A percentile compares a stretch with the other conserved stretches of the same genome.
phyloP scores from a whole-genome alignment of 805 yeast species.

The Metschnikowia orientalis region DNA sequence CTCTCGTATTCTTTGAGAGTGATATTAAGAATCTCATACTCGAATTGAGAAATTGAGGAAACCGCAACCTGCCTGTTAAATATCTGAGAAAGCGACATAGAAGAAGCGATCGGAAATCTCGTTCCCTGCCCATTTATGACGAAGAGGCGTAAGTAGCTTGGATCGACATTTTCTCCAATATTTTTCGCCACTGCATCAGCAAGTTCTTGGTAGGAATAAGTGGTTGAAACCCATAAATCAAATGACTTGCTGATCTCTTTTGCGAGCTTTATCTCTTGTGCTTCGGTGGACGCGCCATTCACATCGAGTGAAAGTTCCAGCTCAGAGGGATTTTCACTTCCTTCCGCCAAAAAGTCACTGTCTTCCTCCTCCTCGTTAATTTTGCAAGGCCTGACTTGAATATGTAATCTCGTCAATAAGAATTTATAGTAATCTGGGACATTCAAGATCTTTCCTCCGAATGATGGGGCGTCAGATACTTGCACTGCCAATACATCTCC shows the following conservation, averaged over 20 bases:
- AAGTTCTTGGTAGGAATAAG: constrained; percentile 54
- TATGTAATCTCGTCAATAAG: constrained; percentile 56
- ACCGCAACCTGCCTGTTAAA: constrained; percentile 43
- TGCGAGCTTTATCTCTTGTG: constrained; percentile 18
- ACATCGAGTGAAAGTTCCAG: constrained; percentile 13
- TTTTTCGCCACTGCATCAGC: constrained; percentile 55
- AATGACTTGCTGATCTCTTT: constrained; percentile 28
- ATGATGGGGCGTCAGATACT: constrained; percentile 20
- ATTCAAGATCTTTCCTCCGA: constrained; percentile 19
- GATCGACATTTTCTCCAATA: constrained; percentile 45
- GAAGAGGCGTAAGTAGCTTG: constrained; percentile 62
- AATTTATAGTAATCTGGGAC: constrained; percentile 49
- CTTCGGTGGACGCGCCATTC: constrained; percentile 15
- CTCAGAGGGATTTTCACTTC: constrained; percentile 8
- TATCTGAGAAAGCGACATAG: constrained; percentile 34
- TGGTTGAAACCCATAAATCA: constrained; percentile 66
- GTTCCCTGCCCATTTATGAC: constrained; percentile 57
- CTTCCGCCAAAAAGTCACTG: constrained; percentile 39
- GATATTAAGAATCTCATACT: constrained; percentile 73
- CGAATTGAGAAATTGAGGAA: constrained; percentile 45
- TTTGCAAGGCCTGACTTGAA: constrained; percentile 46
- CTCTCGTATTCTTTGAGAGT: constrained; percentile 74
- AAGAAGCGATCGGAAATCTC: constrained; percentile 42
- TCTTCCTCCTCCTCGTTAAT: constrained; percentile 47
- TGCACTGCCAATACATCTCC: constrained; percentile 62